A percentile compares a stretch with the other conserved stretches of the same genome.
These are phyloP conservation scores for Maudiozyma pseudohumilis DNA, from an alignment of 805 yeast genomes.

Conservation along the genomic window DNA sequence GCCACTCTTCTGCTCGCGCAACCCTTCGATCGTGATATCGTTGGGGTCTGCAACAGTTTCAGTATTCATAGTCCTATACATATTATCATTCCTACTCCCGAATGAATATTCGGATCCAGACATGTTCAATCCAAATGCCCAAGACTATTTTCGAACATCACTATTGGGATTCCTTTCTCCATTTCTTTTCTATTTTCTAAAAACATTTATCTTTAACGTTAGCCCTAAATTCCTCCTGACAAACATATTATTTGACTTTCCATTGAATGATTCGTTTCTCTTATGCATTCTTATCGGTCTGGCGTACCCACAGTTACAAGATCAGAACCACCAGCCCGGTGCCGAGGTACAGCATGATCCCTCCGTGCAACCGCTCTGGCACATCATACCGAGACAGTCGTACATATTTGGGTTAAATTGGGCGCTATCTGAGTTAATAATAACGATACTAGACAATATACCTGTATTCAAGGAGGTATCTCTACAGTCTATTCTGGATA, in stretches of 20 bases:
- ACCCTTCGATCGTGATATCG: conserved; percentile 16
- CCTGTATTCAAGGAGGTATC: conserved; percentile 21
- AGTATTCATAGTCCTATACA: conserved; percentile 14
- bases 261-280: conserved; percentile 30
- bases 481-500: not conserved
- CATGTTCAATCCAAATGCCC: conserved; percentile 29
- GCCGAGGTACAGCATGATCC: not conserved
- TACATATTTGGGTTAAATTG: conserved; percentile 32
- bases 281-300: conserved; percentile 29
- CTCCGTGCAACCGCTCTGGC: conserved; percentile 23
- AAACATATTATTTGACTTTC: conserved; percentile 25
- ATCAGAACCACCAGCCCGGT: conserved; percentile 2
- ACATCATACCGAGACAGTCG: conserved; percentile 33
- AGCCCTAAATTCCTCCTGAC: conserved; percentile 23
- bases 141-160: conserved; percentile 33
- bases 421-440: conserved; percentile 28
- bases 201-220: conserved; percentile 20
- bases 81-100: conserved; percentile 16
- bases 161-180: conserved; percentile 31
- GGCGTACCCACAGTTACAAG: conserved; percentile 34
- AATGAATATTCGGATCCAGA: conserved; percentile 19
- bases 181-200: conserved; percentile 26
- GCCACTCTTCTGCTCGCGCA: conserved; percentile 28
- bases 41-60: conserved; percentile 7
- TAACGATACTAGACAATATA: conserved; percentile 19